Conservation (phyloP, 164 flowering plant genomes). For the Liriodendron chinense region DNA sequence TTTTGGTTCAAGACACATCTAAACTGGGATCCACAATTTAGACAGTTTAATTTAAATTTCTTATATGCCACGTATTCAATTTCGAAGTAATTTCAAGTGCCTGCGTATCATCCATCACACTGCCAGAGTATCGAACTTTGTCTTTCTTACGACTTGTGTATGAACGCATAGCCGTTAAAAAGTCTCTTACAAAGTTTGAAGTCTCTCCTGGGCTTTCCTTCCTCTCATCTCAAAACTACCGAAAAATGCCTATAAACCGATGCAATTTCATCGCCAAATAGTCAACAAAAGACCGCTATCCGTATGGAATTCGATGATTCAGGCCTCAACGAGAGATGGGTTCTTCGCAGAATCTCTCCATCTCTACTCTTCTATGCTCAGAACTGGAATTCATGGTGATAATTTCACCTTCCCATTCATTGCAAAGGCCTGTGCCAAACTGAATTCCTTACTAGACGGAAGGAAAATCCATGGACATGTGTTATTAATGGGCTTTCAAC, state of each 20-base stretch:
- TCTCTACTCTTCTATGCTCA: constrained; percentile 28
- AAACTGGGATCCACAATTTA: too few species aligned
- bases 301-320: constrained; percentile 36
- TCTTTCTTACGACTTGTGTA: too few species aligned
- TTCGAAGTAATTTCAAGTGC: too few species aligned
- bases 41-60: too few species aligned
- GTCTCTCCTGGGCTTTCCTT: background rate
- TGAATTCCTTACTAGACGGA: constrained; percentile 16
- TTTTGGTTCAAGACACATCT: too few species aligned
- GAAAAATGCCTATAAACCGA: constrained; percentile 6
- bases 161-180: too few species aligned
- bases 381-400: constrained; percentile 26
- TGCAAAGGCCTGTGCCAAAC: constrained; percentile 31
- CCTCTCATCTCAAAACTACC: background rate
- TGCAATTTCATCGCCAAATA: constrained; percentile 10
- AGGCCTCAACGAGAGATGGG: constrained; percentile 22
- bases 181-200: background rate
- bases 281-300: constrained; percentile 17
- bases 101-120: too few species aligned
- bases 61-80: too few species aligned
- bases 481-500: constrained; percentile 25
- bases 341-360: constrained; percentile 20
- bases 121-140: too few species aligned
- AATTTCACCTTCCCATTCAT: constrained; percentile 32
- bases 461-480: constrained; percentile 29